These are phyloP conservation scores for Aspergillus ochraceus DNA, from an alignment of 2,329 filamentous ascomycete species.

Conservation along the genomic window DNA sequence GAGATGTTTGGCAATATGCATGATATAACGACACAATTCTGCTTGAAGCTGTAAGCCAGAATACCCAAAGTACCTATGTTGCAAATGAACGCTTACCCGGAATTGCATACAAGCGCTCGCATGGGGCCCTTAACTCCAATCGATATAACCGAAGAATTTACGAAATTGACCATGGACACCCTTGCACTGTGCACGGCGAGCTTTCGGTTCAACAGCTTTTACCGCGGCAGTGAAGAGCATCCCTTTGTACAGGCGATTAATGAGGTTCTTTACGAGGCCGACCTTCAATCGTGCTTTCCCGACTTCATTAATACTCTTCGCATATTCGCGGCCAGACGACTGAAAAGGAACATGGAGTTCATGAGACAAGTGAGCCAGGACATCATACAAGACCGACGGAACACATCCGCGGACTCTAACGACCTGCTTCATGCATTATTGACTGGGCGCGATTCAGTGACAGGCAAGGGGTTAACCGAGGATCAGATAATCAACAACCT, in stretches of 20 bases:
- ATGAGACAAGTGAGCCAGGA: slow-evolving; percentile 58
- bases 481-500: slow-evolving; percentile 67
- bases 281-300: slow-evolving; percentile 51
- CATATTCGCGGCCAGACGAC: slow-evolving; percentile 27
- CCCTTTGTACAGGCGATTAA: slow-evolving; percentile 70
- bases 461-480: slow-evolving; percentile 63
- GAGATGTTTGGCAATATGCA: not conserved
- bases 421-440: slow-evolving; percentile 72
- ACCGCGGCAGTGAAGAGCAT: slow-evolving; percentile 62
- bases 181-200: slow-evolving; percentile 69
- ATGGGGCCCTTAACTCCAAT: slow-evolving; percentile 58
- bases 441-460: slow-evolving; percentile 64
- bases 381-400: slow-evolving; percentile 60
- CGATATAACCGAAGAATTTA: slow-evolving; percentile 66
- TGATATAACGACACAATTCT: not conserved
- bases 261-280: slow-evolving; percentile 59
- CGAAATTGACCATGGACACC: slow-evolving; percentile 70
- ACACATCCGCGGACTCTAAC: slow-evolving; percentile 56
- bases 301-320: slow-evolving; percentile 45
- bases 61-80: too few species aligned
- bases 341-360: slow-evolving; percentile 32
- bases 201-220: slow-evolving; percentile 74
- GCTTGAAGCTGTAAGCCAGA: not conserved
- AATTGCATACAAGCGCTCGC: slow-evolving; percentile 15
- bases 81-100: too few species aligned